Evolutionary conservation across 768 basidiomycete genomes (phyloP), one percentile per base, ranked within the genome.

Genomic region (Lentinula boryana): DNA sequence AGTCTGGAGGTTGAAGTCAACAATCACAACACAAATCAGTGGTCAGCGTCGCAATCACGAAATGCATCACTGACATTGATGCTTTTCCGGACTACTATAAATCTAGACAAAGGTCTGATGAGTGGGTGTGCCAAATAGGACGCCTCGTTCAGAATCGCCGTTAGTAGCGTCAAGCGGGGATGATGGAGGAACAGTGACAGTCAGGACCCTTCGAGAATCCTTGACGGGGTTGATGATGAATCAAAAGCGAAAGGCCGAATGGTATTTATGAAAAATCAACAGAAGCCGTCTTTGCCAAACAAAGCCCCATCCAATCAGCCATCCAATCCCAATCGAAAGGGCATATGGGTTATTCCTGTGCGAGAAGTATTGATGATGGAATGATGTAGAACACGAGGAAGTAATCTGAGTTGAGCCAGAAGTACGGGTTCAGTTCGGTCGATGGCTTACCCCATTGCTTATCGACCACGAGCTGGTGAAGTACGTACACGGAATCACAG

Each of bases 321-420:
- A 46, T 49, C 57, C 57, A 58, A 43, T 54, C 53, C 53, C 13
- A 41, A 43, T 56, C 18, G 53, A 54, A 57, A 57, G 56, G 31
- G 21, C 40, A 57, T 18, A 58, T 58, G 57, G 23, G 44, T 27
- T 48, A 58, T 58, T 58, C 57, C 57, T 58, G 57, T 58, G 57
- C 57, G 57, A 58, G 57, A 58, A 58, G 57, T 32, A n/a, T 49
- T 56, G 57, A 58, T 58, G 57, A 58, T 58, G 44, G 49, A 38
- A 58, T 58, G 57, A 48, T 58, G 57, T 27, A 46, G 57, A 58
- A 58, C 57, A 58, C 57, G 57, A 58, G 57, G 57, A 31, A 43
- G 53, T 36, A 40, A 54, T 54, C 53, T 40, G 40, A 56, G 55
- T 56, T 36, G 55, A 56, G 36, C 55, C 55, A 56, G 40, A 41